Evolutionary conservation across 148 eudicot genomes (phyloP), one percentile per base, ranked within the genome.

Genomic region (Pouteria glomerata): DNA sequence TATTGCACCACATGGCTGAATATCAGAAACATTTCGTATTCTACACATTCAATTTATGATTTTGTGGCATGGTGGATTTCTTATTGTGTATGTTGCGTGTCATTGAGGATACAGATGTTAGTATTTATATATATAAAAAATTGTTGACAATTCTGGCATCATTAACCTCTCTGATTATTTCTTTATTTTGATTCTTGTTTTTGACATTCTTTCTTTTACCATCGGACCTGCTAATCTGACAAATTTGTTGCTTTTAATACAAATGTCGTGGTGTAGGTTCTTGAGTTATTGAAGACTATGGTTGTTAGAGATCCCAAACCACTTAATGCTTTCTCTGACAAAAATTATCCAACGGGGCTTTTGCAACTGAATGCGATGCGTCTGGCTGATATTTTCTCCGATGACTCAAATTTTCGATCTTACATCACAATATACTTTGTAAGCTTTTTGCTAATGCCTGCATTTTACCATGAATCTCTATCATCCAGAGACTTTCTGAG

Each of bases 321-420:
- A 71, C 76, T 63, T 53, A 65, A 34, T 30, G 69, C 79, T 75
- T 64, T 71, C 69, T 75, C 81, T 41, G 86, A 82, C 33, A 82
- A 77, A 77, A 74, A 72, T 57, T 81, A 82, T 56, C 96, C 92
- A 23, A 90, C 68, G 69, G 99, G 97, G 51, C 89, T 85, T 68
- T 75, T 96, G 84, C 95, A 90, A 74, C 89, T 96, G 68, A 96
- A 90, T 82, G 88, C 95, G 57, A 82, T 96, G 83, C 99, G 99
- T 62, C 76, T 92, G 73, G 80, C 88, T 37, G 99, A 96, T 73
- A 84, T 96, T 68, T 87, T 96, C 80, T 96, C 99, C 57, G 99
- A 96, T 85, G 99, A 96, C 83, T 92, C 99, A 65, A 96, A 96
- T 82, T 89, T 96, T 69, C 88, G 97, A 69, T 82, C 96, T 58